Base-by-base conservation (phyloP, 2,329 filamentous ascomycete genomes). In the Trichoderma sp. region DNA sequence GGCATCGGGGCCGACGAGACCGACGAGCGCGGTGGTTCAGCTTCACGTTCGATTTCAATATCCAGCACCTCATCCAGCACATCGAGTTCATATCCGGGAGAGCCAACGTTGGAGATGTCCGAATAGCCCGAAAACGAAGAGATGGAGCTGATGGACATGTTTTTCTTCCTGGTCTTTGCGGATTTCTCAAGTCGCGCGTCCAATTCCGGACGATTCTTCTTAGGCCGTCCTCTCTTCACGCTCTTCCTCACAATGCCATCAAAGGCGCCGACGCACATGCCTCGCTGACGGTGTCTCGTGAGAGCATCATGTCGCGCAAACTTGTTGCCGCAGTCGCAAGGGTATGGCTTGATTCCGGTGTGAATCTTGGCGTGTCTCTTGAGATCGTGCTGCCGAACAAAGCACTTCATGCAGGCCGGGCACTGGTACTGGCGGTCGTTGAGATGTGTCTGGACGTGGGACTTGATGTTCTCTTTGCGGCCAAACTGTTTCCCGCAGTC, bases 391-490 rank as follows among this genome's bases (percentile, higher is more conserved):
- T 98, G 95, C 50, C 97, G 93, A 59, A 98, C 97, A 83, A 99
- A 99, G 85, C 95, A 96, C 86, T 98, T 98, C 71, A 93, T 89
- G 86, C 97, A 99, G 74, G 94, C 93, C 63, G 96, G 95, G 85
- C 97, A 99, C 84, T 94, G 93, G 86, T 95, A 99, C 83, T 98
- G 97, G 65, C 97, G 91, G 83, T 99, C 97, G 80, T 97, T 97
- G 78, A 99, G 92, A 85, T 99, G 97, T 4, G 97, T 99, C 85
- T 99, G 97, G 16, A 99, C 94, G 83, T 99, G 97, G 0, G 95
- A 97, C 83, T 98, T 97, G 87, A 98, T 98, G 85, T 99, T 98
- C 84, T 99, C 97, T 84, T 98, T 97, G 79, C 97, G 91, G n/a
- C 95, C 96, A 82, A 99, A 98, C 71, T 92, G 91, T 84, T 98